Evolutionary conservation across 148 eudicot genomes (phyloP).

Genomic region (Vaccinium darrowii): DNA sequence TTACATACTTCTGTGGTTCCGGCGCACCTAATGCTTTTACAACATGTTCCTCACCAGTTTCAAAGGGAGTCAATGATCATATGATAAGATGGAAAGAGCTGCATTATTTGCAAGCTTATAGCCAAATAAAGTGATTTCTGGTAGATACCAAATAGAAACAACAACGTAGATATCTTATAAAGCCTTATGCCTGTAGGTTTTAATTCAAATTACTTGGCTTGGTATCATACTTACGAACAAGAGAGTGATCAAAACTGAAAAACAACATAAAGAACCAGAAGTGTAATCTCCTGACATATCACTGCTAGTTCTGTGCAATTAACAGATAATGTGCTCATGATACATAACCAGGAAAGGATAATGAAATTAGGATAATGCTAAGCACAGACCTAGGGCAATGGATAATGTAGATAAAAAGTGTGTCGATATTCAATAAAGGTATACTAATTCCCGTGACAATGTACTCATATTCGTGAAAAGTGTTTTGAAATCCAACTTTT

Average conservation of each 20-base stretch:
- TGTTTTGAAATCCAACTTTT: too few relatives aligned
- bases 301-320: neutral
- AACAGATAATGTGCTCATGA: neutral
- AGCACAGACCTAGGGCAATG: too few relatives aligned
- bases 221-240: neutral
- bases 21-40: neutral
- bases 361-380: too few relatives aligned
- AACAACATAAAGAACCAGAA: conserved; percentile 4
- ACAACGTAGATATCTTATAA: neutral
- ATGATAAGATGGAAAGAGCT: neutral
- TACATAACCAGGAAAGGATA: neutral
- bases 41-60: neutral
- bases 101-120: neutral
- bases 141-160: neutral
- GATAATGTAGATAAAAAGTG: too few relatives aligned
- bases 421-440: too few relatives aligned
- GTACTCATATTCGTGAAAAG: too few relatives aligned
- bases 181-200: neutral
- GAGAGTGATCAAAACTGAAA: neutral
- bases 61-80: neutral
- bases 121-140: neutral
- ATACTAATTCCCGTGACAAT: too few relatives aligned
- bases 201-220: neutral
- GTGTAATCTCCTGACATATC: neutral
- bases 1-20: neutral